Evolutionary conservation across 2,329 filamentous ascomycete species (phyloP).

Genomic region (Pestalotiopsis sp.): DNA sequence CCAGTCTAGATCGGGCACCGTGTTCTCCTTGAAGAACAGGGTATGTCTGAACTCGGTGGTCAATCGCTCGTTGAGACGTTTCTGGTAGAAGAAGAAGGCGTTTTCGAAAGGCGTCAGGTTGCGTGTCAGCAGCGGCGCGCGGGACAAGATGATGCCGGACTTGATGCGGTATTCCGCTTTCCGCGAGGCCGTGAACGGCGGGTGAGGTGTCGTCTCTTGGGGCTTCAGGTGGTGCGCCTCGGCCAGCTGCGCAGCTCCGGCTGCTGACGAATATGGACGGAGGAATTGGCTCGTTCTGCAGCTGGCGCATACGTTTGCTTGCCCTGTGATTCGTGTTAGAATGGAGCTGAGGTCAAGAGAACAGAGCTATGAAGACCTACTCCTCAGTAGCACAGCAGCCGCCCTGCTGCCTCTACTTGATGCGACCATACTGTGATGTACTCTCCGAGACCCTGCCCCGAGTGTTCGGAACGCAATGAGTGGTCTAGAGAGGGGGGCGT

Average conservation of each 20-base stretch:
- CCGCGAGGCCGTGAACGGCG: constrained; percentile 28
- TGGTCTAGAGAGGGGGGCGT: constrained; percentile 14
- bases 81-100: constrained; percentile 95
- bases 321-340: constrained; percentile 31
- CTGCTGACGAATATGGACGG: constrained; percentile 35
- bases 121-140: constrained; percentile 84
- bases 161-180: constrained; percentile 50
- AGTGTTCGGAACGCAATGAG: not conserved
- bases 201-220: constrained; percentile 33
- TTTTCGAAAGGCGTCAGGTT: constrained; percentile 86
- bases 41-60: constrained; percentile 84
- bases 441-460: constrained; percentile 19
- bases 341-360: constrained; percentile 31
- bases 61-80: constrained; percentile 91
- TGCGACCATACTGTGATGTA: constrained; percentile 48
- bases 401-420: constrained; percentile 59
- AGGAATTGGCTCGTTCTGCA: constrained; percentile 29
- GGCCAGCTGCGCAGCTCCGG: constrained; percentile 38
- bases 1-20: constrained; percentile 84
- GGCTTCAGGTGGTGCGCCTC: constrained; percentile 36
- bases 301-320: constrained; percentile 36
- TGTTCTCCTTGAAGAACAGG: constrained; percentile 94
- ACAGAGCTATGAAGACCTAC: constrained; percentile 43
- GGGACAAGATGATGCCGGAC: constrained; percentile 80
- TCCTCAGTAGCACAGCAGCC: constrained; percentile 50